Percentiles rank a stretch among this genome's conserved stretches.
These are phyloP conservation scores for Phytopythium chamaehyphon DNA, from an alignment of 352 stramenopile genomes.

Conservation along the genomic window DNA sequence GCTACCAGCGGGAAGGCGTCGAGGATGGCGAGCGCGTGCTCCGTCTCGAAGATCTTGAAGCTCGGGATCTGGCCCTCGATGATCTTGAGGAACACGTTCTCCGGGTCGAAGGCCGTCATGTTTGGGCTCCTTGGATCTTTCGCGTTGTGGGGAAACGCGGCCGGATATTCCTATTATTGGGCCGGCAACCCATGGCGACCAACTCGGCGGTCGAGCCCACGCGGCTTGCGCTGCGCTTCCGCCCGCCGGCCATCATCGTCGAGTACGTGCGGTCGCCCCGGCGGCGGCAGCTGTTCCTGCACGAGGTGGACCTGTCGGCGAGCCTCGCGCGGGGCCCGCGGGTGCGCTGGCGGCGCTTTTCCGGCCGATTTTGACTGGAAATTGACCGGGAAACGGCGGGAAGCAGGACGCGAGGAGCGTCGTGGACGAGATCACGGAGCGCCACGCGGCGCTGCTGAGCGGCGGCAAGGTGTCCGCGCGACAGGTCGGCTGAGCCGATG, in stretches of 20 bases:
- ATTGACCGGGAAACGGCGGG: not conserved
- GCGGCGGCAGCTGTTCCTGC: constrained; percentile 42
- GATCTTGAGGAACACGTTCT: constrained; percentile 85
- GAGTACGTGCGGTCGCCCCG: constrained; percentile 39
- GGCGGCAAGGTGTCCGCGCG: constrained; percentile 31
- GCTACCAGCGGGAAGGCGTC: constrained; percentile 68
- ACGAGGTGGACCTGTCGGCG: constrained; percentile 49
- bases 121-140: not conserved
- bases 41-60: constrained; percentile 86
- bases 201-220: constrained; percentile 33
- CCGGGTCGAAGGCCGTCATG: constrained; percentile 64
- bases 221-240: constrained; percentile 50
- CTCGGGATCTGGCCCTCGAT: constrained; percentile 65
- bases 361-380: not conserved
- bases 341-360: constrained; percentile 2
- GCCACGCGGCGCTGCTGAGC: constrained; percentile 37
- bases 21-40: constrained; percentile 80
- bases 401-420: constrained; percentile 23
- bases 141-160: not conserved
- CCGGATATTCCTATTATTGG: not conserved
- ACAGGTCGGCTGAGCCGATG: constrained; percentile 43
- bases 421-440: constrained; percentile 31
- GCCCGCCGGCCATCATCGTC: constrained; percentile 49
- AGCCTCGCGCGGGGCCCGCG: constrained; percentile 8
- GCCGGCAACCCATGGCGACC: constrained; percentile 5